Evolutionary conservation across 2,329 filamentous ascomycete species (phyloP).

Genomic region (Cryphonectria radicalis): DNA sequence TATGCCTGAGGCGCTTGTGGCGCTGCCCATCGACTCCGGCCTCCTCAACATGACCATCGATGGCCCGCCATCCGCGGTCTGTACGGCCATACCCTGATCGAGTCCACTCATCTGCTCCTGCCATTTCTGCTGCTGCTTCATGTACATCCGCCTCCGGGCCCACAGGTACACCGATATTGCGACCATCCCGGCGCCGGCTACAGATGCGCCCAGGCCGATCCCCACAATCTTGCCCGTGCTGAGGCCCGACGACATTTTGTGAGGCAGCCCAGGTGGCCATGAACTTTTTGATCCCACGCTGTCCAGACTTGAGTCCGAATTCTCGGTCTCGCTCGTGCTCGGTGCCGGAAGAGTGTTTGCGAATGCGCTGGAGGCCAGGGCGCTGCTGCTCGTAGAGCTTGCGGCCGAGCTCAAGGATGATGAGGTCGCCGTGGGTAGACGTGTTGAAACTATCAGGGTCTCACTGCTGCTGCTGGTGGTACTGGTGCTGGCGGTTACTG

Average conservation of each 20-base stretch:
- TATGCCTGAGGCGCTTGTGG: not conserved
- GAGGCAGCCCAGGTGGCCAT: not conserved
- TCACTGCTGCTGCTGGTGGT: conserved; percentile 9
- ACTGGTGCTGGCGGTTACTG: not conserved
- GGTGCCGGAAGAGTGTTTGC: not conserved
- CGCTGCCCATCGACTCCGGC: not conserved
- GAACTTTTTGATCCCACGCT: not conserved
- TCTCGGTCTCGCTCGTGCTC: not conserved
- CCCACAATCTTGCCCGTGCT: conserved; percentile 17
- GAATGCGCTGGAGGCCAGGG: not conserved
- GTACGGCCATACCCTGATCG: not conserved
- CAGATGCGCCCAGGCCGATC: conserved; percentile 14
- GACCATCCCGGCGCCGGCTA: conserved; percentile 17
- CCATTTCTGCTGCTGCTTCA: conserved; percentile 20
- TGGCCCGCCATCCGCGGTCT: conserved; percentile 7
- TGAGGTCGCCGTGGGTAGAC: not conserved
- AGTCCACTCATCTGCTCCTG: conserved; percentile 5
- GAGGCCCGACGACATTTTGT: not conserved
- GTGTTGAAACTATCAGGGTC: not conserved
- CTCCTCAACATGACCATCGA: conserved; percentile 6
- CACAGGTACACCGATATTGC: conserved; percentile 19
- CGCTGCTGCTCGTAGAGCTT: not conserved
- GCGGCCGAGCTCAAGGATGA: not conserved
- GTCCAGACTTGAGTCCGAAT: not conserved
- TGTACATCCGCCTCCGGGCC: conserved; percentile 20